Base-by-base conservation (phyloP, 2,329 filamentous ascomycete species). In the Elsinoe australis region DNA sequence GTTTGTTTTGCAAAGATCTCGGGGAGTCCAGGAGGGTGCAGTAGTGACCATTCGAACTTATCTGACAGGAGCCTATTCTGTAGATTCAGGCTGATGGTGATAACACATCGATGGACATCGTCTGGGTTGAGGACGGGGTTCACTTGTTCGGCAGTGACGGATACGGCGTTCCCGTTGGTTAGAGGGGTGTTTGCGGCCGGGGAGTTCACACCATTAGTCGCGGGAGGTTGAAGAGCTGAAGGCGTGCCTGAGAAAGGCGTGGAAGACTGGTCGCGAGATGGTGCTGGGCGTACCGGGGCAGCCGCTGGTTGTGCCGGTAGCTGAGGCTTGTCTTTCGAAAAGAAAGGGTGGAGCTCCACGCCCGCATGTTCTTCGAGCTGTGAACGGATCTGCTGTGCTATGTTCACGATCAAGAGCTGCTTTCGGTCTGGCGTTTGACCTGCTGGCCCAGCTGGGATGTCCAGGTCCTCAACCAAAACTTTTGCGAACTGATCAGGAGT, bases 401-500 rank as follows among this genome's bases (percentile, higher is more conserved):
- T 94, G 55, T 90, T 83, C 52, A 78, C 73, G 8, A 87, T 82
- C 56, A 88, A 77, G 10, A 72, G 67, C 12, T 75, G 74, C 45
- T 73, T 74, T 22, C 70, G 61, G 33, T 83, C 77, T 8, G 36
- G 19, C 7, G 12, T 12, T 7, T 7, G 6, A 12, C 26, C 26
- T 12, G 26, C 12, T 29, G 26, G 26, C 2, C 24, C 39, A 52
- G 86, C 83, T 3, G 90, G 90, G 33, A 98, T 77, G 63, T 98
- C 92, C 33, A 98, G 75, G 62, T 98, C 92, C 55, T 94, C 87
- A 1, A 94, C 89, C 55, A 96, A 80, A 1, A 78, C 81, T 57
- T 85, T 79, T n/a, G 92, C 92, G 63, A 96, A 98, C 61, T 94
- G 85, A 61, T 98, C 92, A 1, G 92, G 94, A 0, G 92, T 98